phyloP scores from a whole-genome alignment of 805 yeast genomes.

The Wickerhamomyces sydowiorum region DNA sequence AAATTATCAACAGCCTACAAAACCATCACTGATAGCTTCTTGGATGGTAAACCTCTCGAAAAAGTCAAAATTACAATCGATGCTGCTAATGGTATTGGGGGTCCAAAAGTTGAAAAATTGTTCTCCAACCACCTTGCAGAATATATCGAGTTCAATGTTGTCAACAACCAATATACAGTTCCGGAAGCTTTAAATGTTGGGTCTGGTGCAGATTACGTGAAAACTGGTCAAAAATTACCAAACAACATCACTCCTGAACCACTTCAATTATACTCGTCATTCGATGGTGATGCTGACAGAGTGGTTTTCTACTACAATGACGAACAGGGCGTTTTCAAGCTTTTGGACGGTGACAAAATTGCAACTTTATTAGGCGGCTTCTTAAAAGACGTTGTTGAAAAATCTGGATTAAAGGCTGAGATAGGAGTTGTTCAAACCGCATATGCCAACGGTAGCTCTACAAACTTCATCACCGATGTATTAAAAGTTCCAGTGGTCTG shows the following conservation, averaged over 20 bases:
- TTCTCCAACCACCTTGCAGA: constrained; percentile 34
- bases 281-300: constrained; percentile 97
- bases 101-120: constrained; percentile 56
- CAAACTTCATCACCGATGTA: constrained; percentile 55
- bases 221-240: constrained; percentile 81
- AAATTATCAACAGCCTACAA: constrained; percentile 54
- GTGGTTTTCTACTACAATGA: constrained; percentile 71
- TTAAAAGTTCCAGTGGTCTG: constrained; percentile 76
- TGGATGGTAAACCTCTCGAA: constrained; percentile 11
- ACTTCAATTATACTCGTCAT: constrained; percentile 63
- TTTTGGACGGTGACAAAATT: constrained; percentile 91
- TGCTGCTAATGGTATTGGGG: constrained; percentile 97
- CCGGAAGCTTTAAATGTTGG: constrained; percentile 63
- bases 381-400: constrained; percentile 46
- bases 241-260: constrained; percentile 42
- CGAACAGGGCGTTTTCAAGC: constrained; percentile 33
- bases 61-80: constrained; percentile 60
- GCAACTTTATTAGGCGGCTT: constrained; percentile 76
- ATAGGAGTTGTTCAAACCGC: constrained; percentile 96
- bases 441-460: constrained; percentile 92
- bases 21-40: constrained; percentile 30
- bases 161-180: constrained; percentile 47
- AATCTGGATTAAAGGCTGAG: constrained; percentile 32
- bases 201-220: constrained; percentile 96
- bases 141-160: constrained; percentile 37